Conservation (phyloP, 495 filamentous ascomycete species). For the Neurospora sp. region DNA sequence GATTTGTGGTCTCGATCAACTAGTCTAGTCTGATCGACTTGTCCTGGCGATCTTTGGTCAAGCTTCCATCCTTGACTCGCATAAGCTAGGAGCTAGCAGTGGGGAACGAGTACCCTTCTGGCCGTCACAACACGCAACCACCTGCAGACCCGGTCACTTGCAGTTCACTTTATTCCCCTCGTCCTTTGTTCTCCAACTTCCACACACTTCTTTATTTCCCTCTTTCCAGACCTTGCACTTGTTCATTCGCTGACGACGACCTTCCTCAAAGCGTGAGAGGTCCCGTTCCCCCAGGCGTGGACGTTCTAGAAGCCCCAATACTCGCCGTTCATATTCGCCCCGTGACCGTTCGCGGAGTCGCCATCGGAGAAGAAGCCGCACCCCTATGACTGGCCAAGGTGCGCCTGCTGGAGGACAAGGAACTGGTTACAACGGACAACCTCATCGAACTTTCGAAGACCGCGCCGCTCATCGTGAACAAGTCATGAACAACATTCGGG, state of each 20-base stretch:
- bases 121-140: background rate
- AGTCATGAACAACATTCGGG: slow-evolving; percentile 89
- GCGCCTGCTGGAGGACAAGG: slow-evolving; percentile 53
- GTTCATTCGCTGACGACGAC: slow-evolving; percentile 28
- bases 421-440: slow-evolving; percentile 49
- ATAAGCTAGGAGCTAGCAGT: background rate
- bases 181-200: background rate
- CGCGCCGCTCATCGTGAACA: slow-evolving; percentile 77
- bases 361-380: slow-evolving; percentile 58
- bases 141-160: background rate
- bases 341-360: slow-evolving; percentile 85
- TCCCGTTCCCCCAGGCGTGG: slow-evolving; percentile 88
- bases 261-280: slow-evolving; percentile 69
- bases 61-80: background rate
- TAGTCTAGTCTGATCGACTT: background rate
- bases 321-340: slow-evolving; percentile 84
- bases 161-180: background rate
- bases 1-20: background rate
- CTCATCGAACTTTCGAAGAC: slow-evolving; percentile 71
- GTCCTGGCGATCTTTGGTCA: background rate
- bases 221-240: background rate
- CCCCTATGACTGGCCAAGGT: slow-evolving; percentile 72
- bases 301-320: slow-evolving; percentile 41
- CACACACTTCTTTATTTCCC: background rate
- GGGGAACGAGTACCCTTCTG: slow-evolving; percentile 1